Evolutionary conservation across 2,329 filamentous ascomycete species (phyloP).

Genomic region (Fusarium sp.): DNA sequence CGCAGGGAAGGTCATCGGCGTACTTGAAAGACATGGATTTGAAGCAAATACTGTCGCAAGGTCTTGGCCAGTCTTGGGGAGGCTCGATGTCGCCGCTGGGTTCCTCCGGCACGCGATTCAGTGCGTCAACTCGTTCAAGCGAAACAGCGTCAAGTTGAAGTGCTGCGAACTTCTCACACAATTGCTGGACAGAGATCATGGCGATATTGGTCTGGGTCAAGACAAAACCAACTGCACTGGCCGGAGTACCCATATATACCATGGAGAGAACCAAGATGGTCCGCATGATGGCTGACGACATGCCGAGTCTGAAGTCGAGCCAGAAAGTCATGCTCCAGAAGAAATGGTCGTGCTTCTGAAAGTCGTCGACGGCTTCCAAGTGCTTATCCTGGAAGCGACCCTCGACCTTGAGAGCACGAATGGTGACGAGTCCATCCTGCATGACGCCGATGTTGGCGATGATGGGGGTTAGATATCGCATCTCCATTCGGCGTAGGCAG

Average conservation of each 20-base stretch:
- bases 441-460: conserved; percentile 94
- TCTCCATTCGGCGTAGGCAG: conserved; percentile 84
- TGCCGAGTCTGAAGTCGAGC: conserved; percentile 80
- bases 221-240: conserved; percentile 86
- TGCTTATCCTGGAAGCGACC: conserved; percentile 83
- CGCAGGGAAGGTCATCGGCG: conserved; percentile 80
- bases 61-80: conserved; percentile 81
- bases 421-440: conserved; percentile 86
- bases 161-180: conserved; percentile 85
- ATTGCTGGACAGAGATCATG: conserved; percentile 57
- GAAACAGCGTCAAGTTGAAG: conserved; percentile 94
- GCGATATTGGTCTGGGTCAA: conserved; percentile 66
- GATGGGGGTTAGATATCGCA: conserved; percentile 87
- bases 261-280: conserved; percentile 81
- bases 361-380: conserved; percentile 84
- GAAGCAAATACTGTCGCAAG: conserved; percentile 79
- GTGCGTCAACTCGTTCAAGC: conserved; percentile 86
- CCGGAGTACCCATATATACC: conserved; percentile 78
- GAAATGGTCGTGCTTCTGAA: conserved; percentile 96
- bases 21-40: conserved; percentile 84
- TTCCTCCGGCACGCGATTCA: conserved; percentile 84
- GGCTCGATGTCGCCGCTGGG: conserved; percentile 74
- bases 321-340: conserved; percentile 91
- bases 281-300: conserved; percentile 75
- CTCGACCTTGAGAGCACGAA: conserved; percentile 85